Conservation (phyloP, 208 protist genomes). For the Acanthamoeba castellanii region DNA sequence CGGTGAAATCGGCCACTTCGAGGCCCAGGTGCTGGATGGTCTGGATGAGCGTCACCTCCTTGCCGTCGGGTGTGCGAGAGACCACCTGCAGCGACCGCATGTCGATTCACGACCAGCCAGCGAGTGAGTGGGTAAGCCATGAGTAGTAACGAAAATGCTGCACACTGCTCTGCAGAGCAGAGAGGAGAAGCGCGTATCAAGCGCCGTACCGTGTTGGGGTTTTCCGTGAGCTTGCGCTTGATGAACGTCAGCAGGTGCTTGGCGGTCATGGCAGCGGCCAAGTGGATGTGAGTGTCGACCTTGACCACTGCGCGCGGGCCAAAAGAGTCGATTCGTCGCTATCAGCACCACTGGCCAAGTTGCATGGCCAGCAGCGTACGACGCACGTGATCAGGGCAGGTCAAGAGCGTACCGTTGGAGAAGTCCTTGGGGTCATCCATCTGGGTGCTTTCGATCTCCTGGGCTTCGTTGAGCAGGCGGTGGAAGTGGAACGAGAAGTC, state of each 20-base stretch:
- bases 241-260: slow-evolving; percentile 96
- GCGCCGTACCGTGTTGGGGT: slow-evolving; percentile 87
- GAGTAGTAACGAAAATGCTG: too few species aligned
- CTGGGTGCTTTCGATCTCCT: slow-evolving; percentile 92
- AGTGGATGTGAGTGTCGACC: slow-evolving; percentile 98
- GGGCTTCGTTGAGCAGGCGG: slow-evolving; percentile 94
- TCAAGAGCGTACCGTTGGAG: slow-evolving; percentile 75
- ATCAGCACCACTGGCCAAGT: neutral
- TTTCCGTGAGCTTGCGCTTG: slow-evolving; percentile 94
- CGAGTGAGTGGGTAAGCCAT: too few species aligned
- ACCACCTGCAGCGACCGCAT: slow-evolving; percentile 89
- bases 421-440: slow-evolving; percentile 91
- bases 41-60: slow-evolving; percentile 87
- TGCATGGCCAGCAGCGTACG: neutral
- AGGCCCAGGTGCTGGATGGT: slow-evolving; percentile 87
- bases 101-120: neutral
- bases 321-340: slow-evolving; percentile 93
- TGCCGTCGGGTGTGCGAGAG: slow-evolving; percentile 88
- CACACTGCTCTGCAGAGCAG: too few species aligned
- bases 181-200: too few species aligned
- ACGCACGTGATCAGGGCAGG: neutral
- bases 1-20: slow-evolving; percentile 92
- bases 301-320: slow-evolving; percentile 97
- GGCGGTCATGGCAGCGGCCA: slow-evolving; percentile 96
- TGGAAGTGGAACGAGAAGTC: slow-evolving; percentile 92